Conservation (phyloP, 441 rosid genomes). For the Gossypium lobatum region DNA sequence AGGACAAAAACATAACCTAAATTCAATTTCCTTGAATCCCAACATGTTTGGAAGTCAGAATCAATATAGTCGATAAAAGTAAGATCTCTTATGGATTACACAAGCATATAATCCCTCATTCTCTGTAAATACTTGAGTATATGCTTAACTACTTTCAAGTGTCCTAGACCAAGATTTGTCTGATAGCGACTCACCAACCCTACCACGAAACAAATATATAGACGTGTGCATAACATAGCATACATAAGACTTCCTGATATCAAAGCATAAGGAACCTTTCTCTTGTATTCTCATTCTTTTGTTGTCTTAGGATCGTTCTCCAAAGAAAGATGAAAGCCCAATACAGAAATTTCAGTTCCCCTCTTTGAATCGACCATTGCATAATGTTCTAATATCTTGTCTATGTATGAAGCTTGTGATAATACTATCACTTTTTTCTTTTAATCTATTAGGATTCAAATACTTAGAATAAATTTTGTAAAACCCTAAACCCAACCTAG, state of each 20-base stretch:
- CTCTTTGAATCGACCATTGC: background rate
- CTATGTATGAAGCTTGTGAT: background rate
- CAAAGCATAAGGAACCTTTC: background rate
- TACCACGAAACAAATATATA: background rate
- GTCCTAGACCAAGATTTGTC: background rate
- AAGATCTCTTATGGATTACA: background rate
- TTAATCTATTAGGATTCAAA: background rate
- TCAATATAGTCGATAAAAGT: background rate
- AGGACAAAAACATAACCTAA: background rate
- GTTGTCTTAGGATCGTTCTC: background rate
- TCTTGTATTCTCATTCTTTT: background rate
- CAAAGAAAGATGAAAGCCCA: background rate
- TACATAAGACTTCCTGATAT: background rate
- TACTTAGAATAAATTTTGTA: too few species aligned
- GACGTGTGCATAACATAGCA: background rate
- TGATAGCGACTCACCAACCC: background rate
- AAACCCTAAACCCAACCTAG: too few species aligned
- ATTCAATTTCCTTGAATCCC: background rate
- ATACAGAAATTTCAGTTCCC: background rate
- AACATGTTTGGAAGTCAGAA: background rate
- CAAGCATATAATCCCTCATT: background rate
- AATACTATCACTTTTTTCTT: background rate
- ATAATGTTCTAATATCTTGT: too few species aligned
- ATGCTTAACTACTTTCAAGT: background rate
- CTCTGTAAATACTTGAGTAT: background rate